phyloP scores from a whole-genome alignment of 2,329 filamentous ascomycete species.

The Zelopaecilomyces penicillatus region DNA sequence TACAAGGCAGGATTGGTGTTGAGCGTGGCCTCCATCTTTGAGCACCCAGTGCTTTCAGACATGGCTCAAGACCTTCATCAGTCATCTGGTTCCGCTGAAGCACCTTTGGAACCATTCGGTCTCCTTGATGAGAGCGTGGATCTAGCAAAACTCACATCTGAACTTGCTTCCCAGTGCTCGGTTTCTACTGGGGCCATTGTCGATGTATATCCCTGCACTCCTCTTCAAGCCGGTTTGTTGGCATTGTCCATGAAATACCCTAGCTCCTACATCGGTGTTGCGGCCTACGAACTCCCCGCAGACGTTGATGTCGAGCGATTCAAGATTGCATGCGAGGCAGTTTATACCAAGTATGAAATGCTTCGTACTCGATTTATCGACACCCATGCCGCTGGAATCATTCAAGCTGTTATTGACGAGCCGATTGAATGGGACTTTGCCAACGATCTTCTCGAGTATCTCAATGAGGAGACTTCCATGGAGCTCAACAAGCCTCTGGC shows the following conservation, averaged over 20 bases:
- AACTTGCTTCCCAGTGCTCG: not conserved
- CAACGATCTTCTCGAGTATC: not conserved
- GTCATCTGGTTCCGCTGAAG: too few species aligned
- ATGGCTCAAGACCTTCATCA: not conserved
- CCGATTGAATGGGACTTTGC: not conserved
- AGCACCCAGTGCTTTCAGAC: not conserved
- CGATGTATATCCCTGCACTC: constrained; percentile 1
- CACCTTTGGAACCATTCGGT: too few species aligned
- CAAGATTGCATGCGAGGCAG: not conserved
- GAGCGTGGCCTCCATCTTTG: not conserved
- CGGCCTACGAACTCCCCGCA: not conserved
- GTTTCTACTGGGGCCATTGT: not conserved
- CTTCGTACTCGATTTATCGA: too few species aligned
- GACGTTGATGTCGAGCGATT: not conserved
- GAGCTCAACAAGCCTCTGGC: too few species aligned
- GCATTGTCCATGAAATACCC: not conserved
- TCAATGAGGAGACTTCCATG: too few species aligned
- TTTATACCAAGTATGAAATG: too few species aligned
- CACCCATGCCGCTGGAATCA: not conserved
- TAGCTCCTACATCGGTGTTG: not conserved
- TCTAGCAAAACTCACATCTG: not conserved
- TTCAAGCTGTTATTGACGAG: not conserved
- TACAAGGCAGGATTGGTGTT: not conserved
- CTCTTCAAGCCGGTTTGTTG: not conserved
- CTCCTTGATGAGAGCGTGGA: not conserved